Percentiles rank a stretch among this genome's conserved stretches.
Conservation (phyloP, 148 eudicot species). For the Silene latifolia region DNA sequence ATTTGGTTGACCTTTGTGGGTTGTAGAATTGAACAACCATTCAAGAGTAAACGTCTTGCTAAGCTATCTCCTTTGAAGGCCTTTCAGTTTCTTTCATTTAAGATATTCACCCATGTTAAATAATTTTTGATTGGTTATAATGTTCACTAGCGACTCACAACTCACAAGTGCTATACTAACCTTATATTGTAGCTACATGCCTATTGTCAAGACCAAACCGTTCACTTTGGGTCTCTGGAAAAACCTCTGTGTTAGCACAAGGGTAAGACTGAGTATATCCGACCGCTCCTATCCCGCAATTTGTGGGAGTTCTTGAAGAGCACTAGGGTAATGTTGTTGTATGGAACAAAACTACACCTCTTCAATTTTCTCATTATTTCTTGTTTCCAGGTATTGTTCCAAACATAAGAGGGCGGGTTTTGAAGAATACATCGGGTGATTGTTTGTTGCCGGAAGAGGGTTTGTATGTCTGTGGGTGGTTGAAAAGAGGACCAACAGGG, state of each 20-base stretch:
- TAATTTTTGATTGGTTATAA: not conserved
- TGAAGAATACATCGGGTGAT: constrained; percentile 35
- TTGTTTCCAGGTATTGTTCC: constrained; percentile 72
- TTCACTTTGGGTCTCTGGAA: too few species aligned
- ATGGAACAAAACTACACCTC: not conserved
- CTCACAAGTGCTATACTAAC: not conserved
- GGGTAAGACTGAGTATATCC: not conserved
- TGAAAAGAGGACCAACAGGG: constrained; percentile 96
- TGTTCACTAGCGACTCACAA: not conserved
- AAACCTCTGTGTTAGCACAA: too few species aligned
- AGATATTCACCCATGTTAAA: not conserved
- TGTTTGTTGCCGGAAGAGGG: constrained; percentile 41
- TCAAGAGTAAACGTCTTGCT: not conserved
- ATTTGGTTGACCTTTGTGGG: not conserved
- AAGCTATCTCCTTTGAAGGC: not conserved
- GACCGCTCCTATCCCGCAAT: not conserved
- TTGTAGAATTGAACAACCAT: not conserved
- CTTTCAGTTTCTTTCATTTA: not conserved
- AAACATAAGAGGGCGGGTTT: constrained; percentile 73
- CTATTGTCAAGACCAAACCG: too few species aligned
- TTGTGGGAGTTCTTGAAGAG: not conserved
- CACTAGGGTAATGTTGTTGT: not conserved
- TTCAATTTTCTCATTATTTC: not conserved
- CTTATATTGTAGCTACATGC: not conserved
- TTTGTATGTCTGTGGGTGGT: constrained; percentile 90